Percentiles rank a stretch among this genome's conserved stretches.
Evolutionary conservation across 169 alveolate genomes (phyloP).

Genomic region (Plasmodium gallinaceum): DNA sequence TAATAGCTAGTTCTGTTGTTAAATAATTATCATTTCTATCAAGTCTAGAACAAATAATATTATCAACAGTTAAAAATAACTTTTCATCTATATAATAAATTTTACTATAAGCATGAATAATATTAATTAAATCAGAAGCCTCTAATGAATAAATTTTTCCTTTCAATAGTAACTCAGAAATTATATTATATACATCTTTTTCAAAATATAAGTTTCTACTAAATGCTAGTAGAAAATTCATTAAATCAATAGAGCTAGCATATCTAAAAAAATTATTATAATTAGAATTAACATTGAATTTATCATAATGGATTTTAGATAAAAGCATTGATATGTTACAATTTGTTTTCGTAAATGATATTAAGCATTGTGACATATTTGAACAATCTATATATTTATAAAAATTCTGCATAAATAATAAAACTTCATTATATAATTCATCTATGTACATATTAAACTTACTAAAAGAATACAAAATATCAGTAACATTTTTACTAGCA

Average conservation of each 20-base stretch:
- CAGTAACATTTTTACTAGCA: constrained; percentile 23
- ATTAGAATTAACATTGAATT: constrained; percentile 18
- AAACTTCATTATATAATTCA: constrained; percentile 63
- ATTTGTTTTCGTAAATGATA: constrained; percentile 43
- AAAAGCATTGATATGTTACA: constrained; percentile 50
- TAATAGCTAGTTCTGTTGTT: constrained; percentile 47
- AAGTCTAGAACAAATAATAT: constrained; percentile 20
- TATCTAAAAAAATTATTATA: constrained; percentile 15
- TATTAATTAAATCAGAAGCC: constrained; percentile 47
- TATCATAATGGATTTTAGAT: constrained; percentile 24
- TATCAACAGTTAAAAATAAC: constrained; percentile 40
- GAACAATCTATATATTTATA: constrained; percentile 52
- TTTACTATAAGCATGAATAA: constrained; percentile 71
- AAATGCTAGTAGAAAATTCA: constrained; percentile 37
- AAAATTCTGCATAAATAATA: constrained; percentile 44
- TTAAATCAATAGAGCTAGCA: constrained; percentile 32
- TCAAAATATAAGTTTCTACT: constrained; percentile 53
- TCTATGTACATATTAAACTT: constrained; percentile 67
- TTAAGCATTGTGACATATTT: constrained; percentile 40
- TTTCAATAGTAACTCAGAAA: constrained; percentile 13
- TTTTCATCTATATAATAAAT: constrained; percentile 50
- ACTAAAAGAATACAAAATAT: constrained; percentile 39
- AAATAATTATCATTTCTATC: constrained; percentile 41
- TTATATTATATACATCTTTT: constrained; percentile 36
- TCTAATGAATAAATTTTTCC: constrained; percentile 31